Base-by-base conservation (phyloP, 2,329 filamentous ascomycete genomes). In the Penicillium vulpinum region DNA sequence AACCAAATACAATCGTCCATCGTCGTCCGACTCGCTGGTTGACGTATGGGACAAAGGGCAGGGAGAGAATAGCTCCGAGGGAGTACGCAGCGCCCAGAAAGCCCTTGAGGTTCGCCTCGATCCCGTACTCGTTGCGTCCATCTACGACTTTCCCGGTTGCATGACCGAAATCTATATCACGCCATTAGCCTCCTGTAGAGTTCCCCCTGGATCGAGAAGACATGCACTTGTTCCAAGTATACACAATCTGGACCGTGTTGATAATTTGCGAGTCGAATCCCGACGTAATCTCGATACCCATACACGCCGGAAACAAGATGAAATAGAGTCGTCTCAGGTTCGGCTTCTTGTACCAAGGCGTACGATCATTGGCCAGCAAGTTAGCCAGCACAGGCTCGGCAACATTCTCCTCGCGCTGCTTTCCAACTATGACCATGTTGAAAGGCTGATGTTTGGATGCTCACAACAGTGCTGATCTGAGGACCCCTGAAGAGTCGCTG, bases 241-340 rank as follows among this genome's bases (percentile, higher is more conserved):
- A 64, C 22, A 74, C 69, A 56, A 78, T 75, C 55, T 78, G 76
- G 1, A 78, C 66, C 0, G 74, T 76, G 60, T 77, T 78, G 64
- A 78, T 79, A 68, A 81, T 78, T 28, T 77, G 81, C 4, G 78
- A 81, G 63, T 85, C 83, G 62, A 85, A 86, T 0, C 83, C 83
- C 4, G 82, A 84, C 0, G 83, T 85, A 65, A 84, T 83, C 72
- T 87, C 85, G 56, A 87, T 84, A 45, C 84, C 84, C 74, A 86
- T 83, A 67, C 82, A 85, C 41, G 82, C 83, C 22, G 83, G 82
- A 56, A 87, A 82, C 48, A 87, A 77, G 57, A 83, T 71, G 7
- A 86, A 67, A 64, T 87, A 87, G 36, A 87, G 75, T 18, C 66
- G 67, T 51, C 83, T 77, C 38, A 87, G 73, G 61, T 87, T 86